Evolutionary conservation across 2,329 filamentous ascomycete genomes (phyloP).

Genomic region (Diaporthe capsici): DNA sequence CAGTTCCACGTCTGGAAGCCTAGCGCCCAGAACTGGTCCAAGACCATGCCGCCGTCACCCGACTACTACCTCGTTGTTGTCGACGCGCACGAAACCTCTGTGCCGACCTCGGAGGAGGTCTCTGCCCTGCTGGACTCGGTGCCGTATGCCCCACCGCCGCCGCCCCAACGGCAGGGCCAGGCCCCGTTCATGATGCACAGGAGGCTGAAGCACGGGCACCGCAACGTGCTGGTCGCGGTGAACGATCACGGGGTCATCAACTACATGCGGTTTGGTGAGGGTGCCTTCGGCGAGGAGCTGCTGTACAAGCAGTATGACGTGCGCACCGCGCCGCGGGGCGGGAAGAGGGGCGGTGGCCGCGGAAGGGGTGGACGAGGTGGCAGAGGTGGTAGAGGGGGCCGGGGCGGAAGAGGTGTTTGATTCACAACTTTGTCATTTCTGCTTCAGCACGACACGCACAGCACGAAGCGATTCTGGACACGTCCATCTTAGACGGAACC

Average conservation of each 20-base stretch:
- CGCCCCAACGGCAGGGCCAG: conserved; percentile 63
- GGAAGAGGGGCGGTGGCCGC: conserved; percentile 54
- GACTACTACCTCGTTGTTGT: conserved; percentile 90
- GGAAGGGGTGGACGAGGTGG: conserved; percentile 53
- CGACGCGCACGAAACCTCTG: conserved; percentile 77
- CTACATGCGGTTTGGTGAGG: conserved; percentile 85
- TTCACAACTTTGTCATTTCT: neutral
- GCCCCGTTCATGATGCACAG: conserved; percentile 74
- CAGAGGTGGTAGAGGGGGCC: conserved; percentile 57
- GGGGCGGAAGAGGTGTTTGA: conserved; percentile 51
- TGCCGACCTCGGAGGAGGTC: conserved; percentile 83
- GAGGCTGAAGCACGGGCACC: conserved; percentile 85
- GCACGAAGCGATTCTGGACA: neutral
- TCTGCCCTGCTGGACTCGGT: conserved; percentile 79
- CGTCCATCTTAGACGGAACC: neutral
- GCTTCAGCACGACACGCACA: neutral
- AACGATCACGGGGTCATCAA: conserved; percentile 93
- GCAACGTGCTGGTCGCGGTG: conserved; percentile 87
- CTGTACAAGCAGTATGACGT: conserved; percentile 73
- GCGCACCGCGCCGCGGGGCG: conserved; percentile 54
- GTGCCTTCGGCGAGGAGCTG: conserved; percentile 82
- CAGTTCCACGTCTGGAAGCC: conserved; percentile 89
- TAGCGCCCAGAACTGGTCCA: conserved; percentile 75
- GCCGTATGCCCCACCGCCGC: conserved; percentile 74
- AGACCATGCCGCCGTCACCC: conserved; percentile 76